Conservation (phyloP, 805 yeast genomes). For the Ogataea siamensis region DNA sequence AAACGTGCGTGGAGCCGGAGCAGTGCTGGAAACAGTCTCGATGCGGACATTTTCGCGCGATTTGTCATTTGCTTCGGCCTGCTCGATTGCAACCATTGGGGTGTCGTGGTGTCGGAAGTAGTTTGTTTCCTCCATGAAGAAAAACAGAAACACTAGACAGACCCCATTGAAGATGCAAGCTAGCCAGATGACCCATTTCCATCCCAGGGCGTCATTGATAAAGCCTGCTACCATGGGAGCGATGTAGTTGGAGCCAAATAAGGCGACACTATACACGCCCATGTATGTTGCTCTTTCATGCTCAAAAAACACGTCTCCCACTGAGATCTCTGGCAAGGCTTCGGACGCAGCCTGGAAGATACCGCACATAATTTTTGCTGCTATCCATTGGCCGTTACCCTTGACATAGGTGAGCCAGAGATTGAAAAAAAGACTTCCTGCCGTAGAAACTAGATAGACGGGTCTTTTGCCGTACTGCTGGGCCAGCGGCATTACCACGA, state of each 20-base stretch:
- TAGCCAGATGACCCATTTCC: conserved; percentile 53
- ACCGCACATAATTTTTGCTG: conserved; percentile 32
- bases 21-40: too few relatives aligned
- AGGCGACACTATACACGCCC: conserved; percentile 51
- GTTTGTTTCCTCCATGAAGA: conserved; percentile 56
- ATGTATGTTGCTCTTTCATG: conserved; percentile 49
- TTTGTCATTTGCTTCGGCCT: conserved; percentile 6
- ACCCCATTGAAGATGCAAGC: conserved; percentile 46
- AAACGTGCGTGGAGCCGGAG: too few relatives aligned
- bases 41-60: conserved; percentile 2
- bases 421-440: conserved; percentile 31
- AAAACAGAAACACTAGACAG: conserved; percentile 38
- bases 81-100: conserved; percentile 5
- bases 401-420: conserved; percentile 36
- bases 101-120: conserved; percentile 33
- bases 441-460: conserved; percentile 33
- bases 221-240: conserved; percentile 63
- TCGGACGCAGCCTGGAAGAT: conserved; percentile 40
- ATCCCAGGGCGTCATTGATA: conserved; percentile 47
- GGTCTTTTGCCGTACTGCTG: conserved; percentile 40
- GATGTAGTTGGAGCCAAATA: conserved; percentile 52
- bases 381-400: conserved; percentile 34
- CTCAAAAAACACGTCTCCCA: conserved; percentile 49
- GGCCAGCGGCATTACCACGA: conserved; percentile 39
- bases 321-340: conserved; percentile 47